Evolutionary conservation across 495 filamentous ascomycete species (phyloP).

Genomic region (Penicillium fimorum): DNA sequence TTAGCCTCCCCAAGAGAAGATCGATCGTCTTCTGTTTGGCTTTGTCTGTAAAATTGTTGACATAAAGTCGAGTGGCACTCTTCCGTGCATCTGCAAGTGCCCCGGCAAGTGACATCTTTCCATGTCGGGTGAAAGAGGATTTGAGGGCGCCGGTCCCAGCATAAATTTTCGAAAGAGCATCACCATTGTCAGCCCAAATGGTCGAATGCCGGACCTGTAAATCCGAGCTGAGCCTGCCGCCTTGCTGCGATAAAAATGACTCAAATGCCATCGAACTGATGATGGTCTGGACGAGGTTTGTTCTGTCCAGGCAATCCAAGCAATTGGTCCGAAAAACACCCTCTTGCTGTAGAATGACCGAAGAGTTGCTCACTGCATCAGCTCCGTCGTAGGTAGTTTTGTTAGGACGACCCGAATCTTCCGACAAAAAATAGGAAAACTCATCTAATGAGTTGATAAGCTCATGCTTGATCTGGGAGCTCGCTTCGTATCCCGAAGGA

Average conservation of each 20-base stretch:
- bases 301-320: constrained; percentile 92
- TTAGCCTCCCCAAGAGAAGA: constrained; percentile 77
- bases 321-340: constrained; percentile 96
- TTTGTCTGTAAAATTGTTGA: constrained; percentile 97
- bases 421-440: constrained; percentile 88
- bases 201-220: constrained; percentile 88
- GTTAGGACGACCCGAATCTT: constrained; percentile 46
- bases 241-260: constrained; percentile 67
- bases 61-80: constrained; percentile 87
- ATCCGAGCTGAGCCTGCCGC: constrained; percentile 64
- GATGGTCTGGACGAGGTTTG: constrained; percentile 93
- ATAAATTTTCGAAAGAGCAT: constrained; percentile 91
- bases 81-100: constrained; percentile 94
- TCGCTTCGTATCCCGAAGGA: constrained; percentile 82
- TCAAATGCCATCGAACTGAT: constrained; percentile 90
- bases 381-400: constrained; percentile 24
- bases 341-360: constrained; percentile 82
- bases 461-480: constrained; percentile 69
- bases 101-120: constrained; percentile 93
- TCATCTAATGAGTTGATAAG: constrained; percentile 75
- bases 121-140: constrained; percentile 90
- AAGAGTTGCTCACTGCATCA: constrained; percentile 45
- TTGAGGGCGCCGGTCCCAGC: constrained; percentile 95
- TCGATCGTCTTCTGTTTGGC: constrained; percentile 92
- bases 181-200: constrained; percentile 98